Base-by-base conservation (phyloP, 1,284 basidiomycete genomes). In the Cystobasidiaceae sp. region DNA sequence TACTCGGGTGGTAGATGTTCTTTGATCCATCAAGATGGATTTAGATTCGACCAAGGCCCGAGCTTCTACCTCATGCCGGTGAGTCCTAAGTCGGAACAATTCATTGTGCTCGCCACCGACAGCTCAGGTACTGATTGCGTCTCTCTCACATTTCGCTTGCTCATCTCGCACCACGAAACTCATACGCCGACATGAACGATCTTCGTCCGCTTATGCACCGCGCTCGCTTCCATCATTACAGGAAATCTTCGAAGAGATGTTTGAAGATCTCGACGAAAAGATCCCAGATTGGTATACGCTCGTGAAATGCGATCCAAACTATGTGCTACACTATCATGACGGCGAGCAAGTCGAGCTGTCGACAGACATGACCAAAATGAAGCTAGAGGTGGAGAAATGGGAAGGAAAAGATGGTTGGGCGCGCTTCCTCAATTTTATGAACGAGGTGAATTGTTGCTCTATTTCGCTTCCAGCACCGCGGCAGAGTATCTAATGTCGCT, bases 1-100 rank as follows among this genome's bases (percentile, higher is more conserved):
- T 78, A 77, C 64, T 78, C 78, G 6, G 81, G 81, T 2, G 81
- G 81, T 11, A 73, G 81, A 69, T 82, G 81, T 73, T 80, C 78
- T 64, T 71, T 82, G 63, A 77, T 82, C 49, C 76, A 79, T 57
- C 76, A 79, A 59, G 76, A 79, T 30, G 80, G 80, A 1, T 79
- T 81, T 68, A 69, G 75, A 51, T 77, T 76, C 72, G 74, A 77
- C 58, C 74, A 79, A 71, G 78, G 78, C n/a, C 80, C 80, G 6
- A 80, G 78, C 13, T 76, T 81, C 28, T 77, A 80, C 59, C 78
- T 82, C 55, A 77, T 82, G 58, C 80, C 80, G 7, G 54, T 56
- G 25, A 56, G 54, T 56, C 37, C 37, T 28, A 21, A 6, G 21
- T 21, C 28, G 51, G 56, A 23, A 11, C 11, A 44, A 39, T 8